Evolutionary conservation across 768 basidiomycete species (phyloP).

Genomic region (Lyophyllum decastes): DNA sequence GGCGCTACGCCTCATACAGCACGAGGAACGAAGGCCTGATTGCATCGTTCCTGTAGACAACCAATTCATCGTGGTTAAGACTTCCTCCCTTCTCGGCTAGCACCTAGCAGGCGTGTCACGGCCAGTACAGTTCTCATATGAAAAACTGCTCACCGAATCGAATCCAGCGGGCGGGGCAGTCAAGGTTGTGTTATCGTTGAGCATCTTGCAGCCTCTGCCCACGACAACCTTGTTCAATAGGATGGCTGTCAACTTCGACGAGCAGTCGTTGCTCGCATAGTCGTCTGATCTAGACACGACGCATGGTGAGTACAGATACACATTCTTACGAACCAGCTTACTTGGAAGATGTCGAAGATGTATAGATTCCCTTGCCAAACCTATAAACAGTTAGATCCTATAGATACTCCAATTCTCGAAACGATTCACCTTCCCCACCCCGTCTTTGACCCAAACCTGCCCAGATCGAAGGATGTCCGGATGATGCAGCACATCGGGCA

Average conservation of each 20-base stretch:
- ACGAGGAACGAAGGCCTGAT: conserved; percentile 73
- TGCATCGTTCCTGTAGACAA: conserved; percentile 72
- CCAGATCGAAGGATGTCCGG: conserved; percentile 63
- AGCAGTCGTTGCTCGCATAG: conserved; percentile 61
- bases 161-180: conserved; percentile 62
- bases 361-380: conserved; percentile 73
- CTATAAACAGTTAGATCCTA: conserved; percentile 28
- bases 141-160: conserved; percentile 55
- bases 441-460: conserved; percentile 67
- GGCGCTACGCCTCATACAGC: conserved; percentile 55
- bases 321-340: conserved; percentile 24
- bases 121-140: background rate
- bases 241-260: conserved; percentile 61
- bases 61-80: conserved; percentile 70
- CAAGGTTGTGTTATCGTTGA: conserved; percentile 54
- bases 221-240: conserved; percentile 77
- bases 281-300: conserved; percentile 55
- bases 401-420: background rate
- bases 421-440: conserved; percentile 64
- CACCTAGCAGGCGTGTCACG: conserved; percentile 40
- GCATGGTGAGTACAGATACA: background rate
- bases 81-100: conserved; percentile 67
- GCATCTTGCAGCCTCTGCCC: conserved; percentile 68
- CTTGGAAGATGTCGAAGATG: conserved; percentile 80
- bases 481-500: conserved; percentile 70